These are phyloP conservation scores for Microbotryum lychnidis-dioicae DNA, from an alignment of 1,284 basidiomycete genomes.

Conservation along the genomic window DNA sequence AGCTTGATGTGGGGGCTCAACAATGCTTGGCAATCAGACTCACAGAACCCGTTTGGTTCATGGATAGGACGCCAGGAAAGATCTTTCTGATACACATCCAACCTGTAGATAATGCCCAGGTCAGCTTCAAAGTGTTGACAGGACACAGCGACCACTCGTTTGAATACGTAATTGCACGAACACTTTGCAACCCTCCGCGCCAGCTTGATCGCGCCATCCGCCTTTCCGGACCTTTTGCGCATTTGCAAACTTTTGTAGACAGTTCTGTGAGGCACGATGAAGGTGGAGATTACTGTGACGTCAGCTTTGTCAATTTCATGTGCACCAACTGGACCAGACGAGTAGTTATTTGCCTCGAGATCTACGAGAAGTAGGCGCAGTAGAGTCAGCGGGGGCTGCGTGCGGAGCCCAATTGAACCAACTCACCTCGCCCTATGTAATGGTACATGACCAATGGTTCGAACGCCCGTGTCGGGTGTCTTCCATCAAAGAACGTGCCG, in stretches of 20 bases:
- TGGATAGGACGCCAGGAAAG: not conserved
- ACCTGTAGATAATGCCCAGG: not conserved
- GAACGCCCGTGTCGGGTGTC: not conserved
- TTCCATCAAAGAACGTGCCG: constrained; percentile 3
- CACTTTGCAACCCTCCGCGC: constrained; percentile 7
- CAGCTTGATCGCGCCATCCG: constrained; percentile 7
- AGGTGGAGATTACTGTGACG: too few relatives aligned
- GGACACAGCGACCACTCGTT: too few relatives aligned
- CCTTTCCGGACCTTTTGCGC: constrained; percentile 7
- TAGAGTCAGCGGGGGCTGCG: not conserved
- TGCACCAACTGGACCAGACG: too few relatives aligned
- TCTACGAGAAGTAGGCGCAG: not conserved
- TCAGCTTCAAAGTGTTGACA: not conserved
- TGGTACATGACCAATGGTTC: constrained; percentile 10
- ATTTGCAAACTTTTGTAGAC: not conserved
- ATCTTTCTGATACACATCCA: constrained; percentile 4
- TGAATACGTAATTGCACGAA: not conserved
- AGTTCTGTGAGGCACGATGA: not conserved
- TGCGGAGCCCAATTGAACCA: not conserved
- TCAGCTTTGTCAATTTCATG: too few relatives aligned
- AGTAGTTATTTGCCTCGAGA: not conserved
- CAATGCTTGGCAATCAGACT: not conserved
- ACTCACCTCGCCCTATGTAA: constrained; percentile 9
- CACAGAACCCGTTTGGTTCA: constrained; percentile 4
- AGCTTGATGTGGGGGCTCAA: too few relatives aligned